Evolutionary conservation across 306 rosid genomes (phyloP).

Genomic region (Vigna hirtella): DNA sequence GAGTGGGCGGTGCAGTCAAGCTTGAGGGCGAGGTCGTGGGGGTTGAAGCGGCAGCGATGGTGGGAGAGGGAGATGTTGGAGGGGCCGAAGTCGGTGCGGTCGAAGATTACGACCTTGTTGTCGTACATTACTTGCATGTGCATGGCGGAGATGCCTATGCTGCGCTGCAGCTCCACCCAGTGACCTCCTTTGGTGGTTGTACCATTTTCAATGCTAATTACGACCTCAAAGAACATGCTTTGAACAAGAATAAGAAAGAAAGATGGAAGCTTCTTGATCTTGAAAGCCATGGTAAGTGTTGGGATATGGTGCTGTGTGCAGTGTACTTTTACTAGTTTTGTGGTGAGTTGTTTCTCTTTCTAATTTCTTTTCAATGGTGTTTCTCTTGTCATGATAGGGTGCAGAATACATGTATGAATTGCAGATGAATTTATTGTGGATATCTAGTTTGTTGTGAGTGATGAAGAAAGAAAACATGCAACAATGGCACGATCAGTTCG

Average conservation of each 20-base stretch:
- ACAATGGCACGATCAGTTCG: no score
- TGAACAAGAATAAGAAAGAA: not conserved
- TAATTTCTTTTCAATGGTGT: no score
- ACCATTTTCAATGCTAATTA: not conserved
- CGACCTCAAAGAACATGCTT: not conserved
- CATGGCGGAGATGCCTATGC: slow-evolving; percentile 89
- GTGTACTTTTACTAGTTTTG: no score
- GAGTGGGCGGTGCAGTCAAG: slow-evolving; percentile 91
- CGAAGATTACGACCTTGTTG: slow-evolving; percentile 72
- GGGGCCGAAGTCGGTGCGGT: slow-evolving; percentile 79
- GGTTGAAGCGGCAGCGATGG: slow-evolving; percentile 46
- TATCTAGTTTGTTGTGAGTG: no score
- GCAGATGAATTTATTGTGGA: no score
- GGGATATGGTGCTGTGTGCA: no score
- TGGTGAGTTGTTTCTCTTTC: no score
- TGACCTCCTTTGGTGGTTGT: slow-evolving; percentile 44
- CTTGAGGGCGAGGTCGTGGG: slow-evolving; percentile 39
- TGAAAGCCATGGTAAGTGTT: slow-evolving; percentile 50
- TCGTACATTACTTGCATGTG: slow-evolving; percentile 85
- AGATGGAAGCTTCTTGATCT: slow-evolving; percentile 60
- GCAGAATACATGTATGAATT: no score
- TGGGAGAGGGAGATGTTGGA: slow-evolving; percentile 69
- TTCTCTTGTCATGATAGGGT: no score
- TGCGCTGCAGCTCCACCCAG: slow-evolving; percentile 62
- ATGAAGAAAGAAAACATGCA: no score